Base-by-base conservation (phyloP, 805 yeast genomes). In the Ogataea chonburiensis region DNA sequence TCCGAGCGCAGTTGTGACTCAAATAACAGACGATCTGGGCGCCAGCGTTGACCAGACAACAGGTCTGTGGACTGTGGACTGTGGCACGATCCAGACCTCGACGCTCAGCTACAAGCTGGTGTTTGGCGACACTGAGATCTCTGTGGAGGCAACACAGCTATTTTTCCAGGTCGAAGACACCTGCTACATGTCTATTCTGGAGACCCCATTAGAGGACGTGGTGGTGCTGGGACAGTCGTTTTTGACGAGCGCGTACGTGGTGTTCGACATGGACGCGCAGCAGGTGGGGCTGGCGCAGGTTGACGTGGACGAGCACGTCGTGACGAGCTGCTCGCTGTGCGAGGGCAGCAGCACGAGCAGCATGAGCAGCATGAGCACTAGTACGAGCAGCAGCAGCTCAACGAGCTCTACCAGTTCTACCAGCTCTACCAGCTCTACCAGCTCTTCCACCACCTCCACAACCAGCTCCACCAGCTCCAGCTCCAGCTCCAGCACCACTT, bases 221-320 rank as follows among this genome's bases (percentile, higher is more conserved):
- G 52, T 63, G 12, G 67, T 79, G 37, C 63, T 84, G 23, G 93
- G 93, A 8, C 88, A 81, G 53, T 70, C 73, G 29, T 73, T 83
- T 52, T 60, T 84, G 45, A 67, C 85, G 36, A 69, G 73, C 39
- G 79, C 81, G 2, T 82, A 80, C 55, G 68, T 77, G 17, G 86
- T 79, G 11, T 79, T 72, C 56, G 82, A 83, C 56, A 60, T 79
- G 34, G 85, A 77, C 20, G 71, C 71, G 50, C 60, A 59, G 30
- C 68, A 74, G 49, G 63, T 82, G 24, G 76, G 84, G 3, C 47
- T 82, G 52, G 85, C 79, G 15, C 75, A 71, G 52, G 72, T 70
- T 17, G 45, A 53, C 28, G 46, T 47, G 21, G 45, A 41, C n/a
- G 35, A 41, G 13, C 16, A 42, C 34, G 48, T 41, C 9, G 17